A percentile compares a stretch with the other conserved stretches of the same genome.
phyloP scores from a whole-genome alignment of 23 red algal species.

The Agarophyton chilense region DNA sequence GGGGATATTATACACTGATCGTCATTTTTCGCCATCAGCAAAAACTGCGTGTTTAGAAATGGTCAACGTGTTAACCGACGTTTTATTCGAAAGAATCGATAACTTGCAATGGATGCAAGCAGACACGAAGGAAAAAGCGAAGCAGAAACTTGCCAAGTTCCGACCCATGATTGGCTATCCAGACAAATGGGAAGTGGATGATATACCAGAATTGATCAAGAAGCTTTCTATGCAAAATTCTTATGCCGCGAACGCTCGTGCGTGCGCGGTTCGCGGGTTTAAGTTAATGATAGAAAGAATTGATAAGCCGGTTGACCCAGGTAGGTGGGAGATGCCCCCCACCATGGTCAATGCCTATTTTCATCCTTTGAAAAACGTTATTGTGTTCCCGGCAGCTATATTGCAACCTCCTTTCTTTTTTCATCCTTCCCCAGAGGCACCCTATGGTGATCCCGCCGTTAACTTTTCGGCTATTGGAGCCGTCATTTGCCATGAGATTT shows the following conservation, averaged over 20 bases:
- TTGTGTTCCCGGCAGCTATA: slow-evolving; percentile 91
- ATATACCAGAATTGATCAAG: slow-evolving; percentile 46
- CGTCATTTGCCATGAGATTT: slow-evolving; percentile 91
- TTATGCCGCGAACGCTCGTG: slow-evolving; percentile 57
- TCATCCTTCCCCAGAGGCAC: slow-evolving; percentile 41
- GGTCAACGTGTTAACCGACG: slow-evolving; percentile 63
- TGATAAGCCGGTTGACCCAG: slow-evolving; percentile 62
- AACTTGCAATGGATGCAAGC: slow-evolving; percentile 71
- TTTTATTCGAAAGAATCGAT: slow-evolving; percentile 42
- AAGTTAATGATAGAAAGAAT: slow-evolving; percentile 50
- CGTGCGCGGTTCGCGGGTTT: slow-evolving; percentile 37
- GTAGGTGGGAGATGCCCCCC: slow-evolving; percentile 85
- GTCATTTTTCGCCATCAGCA: slow-evolving; percentile 49
- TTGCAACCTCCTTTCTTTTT: slow-evolving; percentile 91
- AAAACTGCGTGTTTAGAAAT: slow-evolving; percentile 71
- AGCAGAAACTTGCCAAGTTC: slow-evolving; percentile 55
- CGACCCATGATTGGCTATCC: slow-evolving; percentile 82
- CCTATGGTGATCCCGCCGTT: slow-evolving; percentile 80
- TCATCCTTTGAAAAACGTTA: slow-evolving; percentile 76
- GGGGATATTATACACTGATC: slow-evolving; percentile 69
- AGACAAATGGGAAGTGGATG: slow-evolving; percentile 72
- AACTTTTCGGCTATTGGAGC: slow-evolving; percentile 94
- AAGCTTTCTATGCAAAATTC: slow-evolving; percentile 49
- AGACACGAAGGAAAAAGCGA: slow-evolving; percentile 69
- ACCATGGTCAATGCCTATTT: slow-evolving; percentile 94